Base-by-base conservation (phyloP, 495 filamentous ascomycete genomes). In the Talaromyces proteolyticus region DNA sequence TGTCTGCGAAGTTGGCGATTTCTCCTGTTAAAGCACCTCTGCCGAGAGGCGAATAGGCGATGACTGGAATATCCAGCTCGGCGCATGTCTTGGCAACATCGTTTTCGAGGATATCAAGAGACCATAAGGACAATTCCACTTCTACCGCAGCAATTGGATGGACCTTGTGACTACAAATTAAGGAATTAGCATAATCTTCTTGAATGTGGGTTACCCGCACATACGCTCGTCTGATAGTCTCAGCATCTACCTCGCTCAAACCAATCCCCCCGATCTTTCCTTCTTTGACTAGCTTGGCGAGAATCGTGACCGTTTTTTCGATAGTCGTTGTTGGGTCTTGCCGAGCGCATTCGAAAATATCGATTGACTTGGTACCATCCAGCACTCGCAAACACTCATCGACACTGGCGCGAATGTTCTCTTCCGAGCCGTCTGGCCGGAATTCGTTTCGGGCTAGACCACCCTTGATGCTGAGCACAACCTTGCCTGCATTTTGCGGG, bases 251-350 rank as follows among this genome's bases (percentile, higher is more conserved):
- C 60, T 95, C 91, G 37, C 80, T 85, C 42, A 95, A 61, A 8
- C 78, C 74, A 65, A 96, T 86, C n/a, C 86, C 89, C 26, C 75
- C 74, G 56, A 96, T 72, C 67, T 90, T 86, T 26, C 90, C 90
- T 26, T 77, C 81, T 54, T 89, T 78, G 18, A 93, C 75, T 56
- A 81, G 80, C 59, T 86, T 66, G 20, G 78, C 75, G 18, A 88
- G 65, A 18, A 73, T 59, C 5, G 62, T 60, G 36, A 87, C 68
- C 6, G 77, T 81, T 26, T 76, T 67, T 59, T 86, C 80, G 37
- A 86, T 65, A 1, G 79, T 77, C 39, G 70, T 73, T 0, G 79
- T 78, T 4, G 73, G 74, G 55, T 94, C 90, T 19, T 88, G 76
- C 3, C 91, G 73, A 14, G 86, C 88, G 53, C 69, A 82, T 65